Conservation (phyloP, 768 basidiomycete species). For the Podaxis rugospora region DNA sequence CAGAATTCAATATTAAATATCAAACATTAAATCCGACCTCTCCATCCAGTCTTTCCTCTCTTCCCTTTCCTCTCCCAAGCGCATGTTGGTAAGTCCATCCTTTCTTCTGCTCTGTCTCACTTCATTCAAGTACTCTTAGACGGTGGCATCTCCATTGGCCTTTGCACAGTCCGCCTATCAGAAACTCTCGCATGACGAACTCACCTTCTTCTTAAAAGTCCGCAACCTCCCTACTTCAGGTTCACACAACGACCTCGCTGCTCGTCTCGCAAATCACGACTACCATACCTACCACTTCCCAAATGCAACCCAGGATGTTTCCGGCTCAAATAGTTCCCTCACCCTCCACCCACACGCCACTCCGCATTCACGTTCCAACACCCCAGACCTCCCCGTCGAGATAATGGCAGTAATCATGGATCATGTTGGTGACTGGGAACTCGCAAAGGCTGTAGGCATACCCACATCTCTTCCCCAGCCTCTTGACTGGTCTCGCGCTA, state of each 20-base stretch:
- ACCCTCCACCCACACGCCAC: slow-evolving; percentile 19
- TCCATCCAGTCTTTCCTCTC: background rate
- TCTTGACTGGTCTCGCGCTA: slow-evolving; percentile 67
- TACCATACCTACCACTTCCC: slow-evolving; percentile 67
- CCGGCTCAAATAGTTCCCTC: slow-evolving; percentile 24
- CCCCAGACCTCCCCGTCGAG: slow-evolving; percentile 69
- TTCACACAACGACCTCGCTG: slow-evolving; percentile 58
- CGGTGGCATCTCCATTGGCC: slow-evolving; percentile 24
- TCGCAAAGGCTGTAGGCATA: slow-evolving; percentile 70
- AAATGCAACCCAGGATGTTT: slow-evolving; percentile 22
- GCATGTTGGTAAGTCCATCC: slow-evolving; percentile 6
- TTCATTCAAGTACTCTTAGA: background rate
- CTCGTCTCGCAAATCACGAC: slow-evolving; percentile 72
- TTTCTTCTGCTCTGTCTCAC: background rate
- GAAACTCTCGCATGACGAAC: slow-evolving; percentile 60
- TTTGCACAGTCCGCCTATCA: slow-evolving; percentile 67
- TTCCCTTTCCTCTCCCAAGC: background rate
- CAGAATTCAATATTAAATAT: background rate
- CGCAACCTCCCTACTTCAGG: slow-evolving; percentile 67
- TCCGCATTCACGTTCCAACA: slow-evolving; percentile 24
- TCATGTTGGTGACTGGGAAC: slow-evolving; percentile 80
- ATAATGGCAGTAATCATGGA: slow-evolving; percentile 75
- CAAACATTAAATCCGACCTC: too few species aligned
- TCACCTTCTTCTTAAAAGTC: slow-evolving; percentile 71
- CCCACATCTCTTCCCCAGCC: slow-evolving; percentile 67